Percentiles rank a stretch among this genome's conserved stretches.
Evolutionary conservation across 2,329 filamentous ascomycete species (phyloP).

Genomic region (Microcyclospora tardicrescens): DNA sequence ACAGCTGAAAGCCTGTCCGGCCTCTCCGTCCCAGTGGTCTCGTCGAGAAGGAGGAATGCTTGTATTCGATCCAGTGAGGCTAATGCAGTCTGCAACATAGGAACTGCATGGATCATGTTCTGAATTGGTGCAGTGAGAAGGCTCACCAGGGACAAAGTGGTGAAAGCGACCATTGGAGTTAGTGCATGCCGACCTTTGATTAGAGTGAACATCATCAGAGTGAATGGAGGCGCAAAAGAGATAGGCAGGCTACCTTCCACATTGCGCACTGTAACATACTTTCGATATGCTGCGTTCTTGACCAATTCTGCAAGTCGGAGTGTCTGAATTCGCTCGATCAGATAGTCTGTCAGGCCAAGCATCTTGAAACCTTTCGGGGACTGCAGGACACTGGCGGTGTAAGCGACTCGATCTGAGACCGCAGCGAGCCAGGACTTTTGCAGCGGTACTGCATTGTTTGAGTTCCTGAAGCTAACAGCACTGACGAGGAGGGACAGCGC

Average conservation of each 20-base stretch:
- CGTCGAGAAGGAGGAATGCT: conserved; percentile 4
- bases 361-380: conserved; percentile 11
- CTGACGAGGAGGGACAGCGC: conserved; percentile 6
- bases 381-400: conserved; percentile 9
- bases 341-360: conserved; percentile 8
- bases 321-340: conserved; percentile 9
- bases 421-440: conserved; percentile 9
- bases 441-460: conserved; percentile 6
- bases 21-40: too few relatives aligned
- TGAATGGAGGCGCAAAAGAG: background rate
- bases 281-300: conserved; percentile 8
- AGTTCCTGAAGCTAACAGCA: conserved; percentile 7
- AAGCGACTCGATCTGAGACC: conserved; percentile 7
- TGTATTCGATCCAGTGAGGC: conserved; percentile 11
- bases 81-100: conserved; percentile 6
- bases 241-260: conserved; percentile 1
- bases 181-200: conserved; percentile 2
- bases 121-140: conserved; percentile 7
- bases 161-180: conserved; percentile 8
- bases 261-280: conserved; percentile 11
- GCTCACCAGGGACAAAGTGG: conserved; percentile 4
- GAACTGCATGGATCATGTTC: conserved; percentile 9
- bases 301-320: conserved; percentile 8
- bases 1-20: too few relatives aligned
- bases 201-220: background rate